These are phyloP conservation scores for Botryotinia narcissicola DNA, from an alignment of 2,329 filamentous ascomycete species.

Conservation along the genomic window DNA sequence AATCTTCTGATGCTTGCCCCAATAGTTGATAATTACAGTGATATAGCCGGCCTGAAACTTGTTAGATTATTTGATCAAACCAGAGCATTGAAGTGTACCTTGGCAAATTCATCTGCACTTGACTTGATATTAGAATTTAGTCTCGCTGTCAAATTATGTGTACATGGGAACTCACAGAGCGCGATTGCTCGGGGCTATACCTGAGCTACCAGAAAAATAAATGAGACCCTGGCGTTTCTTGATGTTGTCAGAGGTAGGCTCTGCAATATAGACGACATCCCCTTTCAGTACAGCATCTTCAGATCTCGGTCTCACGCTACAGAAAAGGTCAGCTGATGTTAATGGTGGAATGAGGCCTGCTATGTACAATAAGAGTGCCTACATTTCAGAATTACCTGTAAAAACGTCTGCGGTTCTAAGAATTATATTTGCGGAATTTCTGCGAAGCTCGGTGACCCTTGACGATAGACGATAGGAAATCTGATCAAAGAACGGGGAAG, in stretches of 20 bases:
- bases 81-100: not conserved
- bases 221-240: not conserved
- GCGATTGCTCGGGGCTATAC: not conserved
- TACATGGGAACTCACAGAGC: not conserved
- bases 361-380: not conserved
- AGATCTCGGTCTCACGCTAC: not conserved
- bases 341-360: not conserved
- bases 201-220: not conserved
- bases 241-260: not conserved
- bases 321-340: not conserved
- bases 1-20: not conserved
- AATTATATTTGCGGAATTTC: not conserved
- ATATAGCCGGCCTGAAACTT: not conserved
- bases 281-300: not conserved
- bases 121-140: not conserved
- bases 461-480: not conserved
- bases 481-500: not conserved
- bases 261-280: not conserved
- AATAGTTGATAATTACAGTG: not conserved
- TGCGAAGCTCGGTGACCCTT: not conserved
- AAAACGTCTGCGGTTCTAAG: not conserved
- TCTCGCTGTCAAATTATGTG: not conserved
- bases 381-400: not conserved
- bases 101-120: slow-evolving; percentile 8
- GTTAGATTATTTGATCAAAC: not conserved